Base-by-base conservation (phyloP, 495 filamentous ascomycete species). In the Penicillium bovifimosum region DNA sequence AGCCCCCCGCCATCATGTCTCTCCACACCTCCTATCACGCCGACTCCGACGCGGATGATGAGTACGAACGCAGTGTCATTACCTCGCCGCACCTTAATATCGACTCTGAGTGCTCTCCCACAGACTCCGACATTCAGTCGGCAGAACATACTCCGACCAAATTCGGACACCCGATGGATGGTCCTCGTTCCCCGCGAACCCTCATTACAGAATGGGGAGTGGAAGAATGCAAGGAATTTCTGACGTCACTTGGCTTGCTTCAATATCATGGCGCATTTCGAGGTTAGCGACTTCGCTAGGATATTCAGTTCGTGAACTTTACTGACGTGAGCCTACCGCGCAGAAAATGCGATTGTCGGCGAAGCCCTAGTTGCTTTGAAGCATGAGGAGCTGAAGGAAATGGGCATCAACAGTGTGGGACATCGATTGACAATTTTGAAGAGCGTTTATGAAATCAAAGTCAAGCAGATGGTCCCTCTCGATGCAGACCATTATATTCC, bases 351-450 rank as follows among this genome's bases (percentile, higher is more conserved):
- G 48, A 91, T 98, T 61, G 86, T 91, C 35, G 93, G 93, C 42
- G 90, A 96, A 65, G 92, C 88, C 36, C 75, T 98, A 45, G 80
- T 97, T 55, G 89, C 87, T 29, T 72, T 98, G 47, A 85, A 86
- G 55, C 93, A 97, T 68, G 88, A 93, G 40, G 92, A 96, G 61
- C 73, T 98, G 64, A 95, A 91, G 69, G 86, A 95, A 63, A 92
- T 98, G 83, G 90, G 90, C 34, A 85, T 98, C 57, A 75, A 76
- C 46, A 96, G 92, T 67, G 88, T 96, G 33, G 93, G 93, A 4
- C 93, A 98, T 70, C 85, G 93, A 26, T 77, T 98, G 53, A 96
- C 91, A 2, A 93, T 98, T 36, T 77, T 98, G 42, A 96, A 96
- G 72, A 87, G 80, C 55, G 89, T 97, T 32, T 98, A 96, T 68